Percentiles rank a stretch among this genome's conserved stretches.
Conservation (phyloP, 345 rosid genomes). For the Geranium rotundifolium region DNA sequence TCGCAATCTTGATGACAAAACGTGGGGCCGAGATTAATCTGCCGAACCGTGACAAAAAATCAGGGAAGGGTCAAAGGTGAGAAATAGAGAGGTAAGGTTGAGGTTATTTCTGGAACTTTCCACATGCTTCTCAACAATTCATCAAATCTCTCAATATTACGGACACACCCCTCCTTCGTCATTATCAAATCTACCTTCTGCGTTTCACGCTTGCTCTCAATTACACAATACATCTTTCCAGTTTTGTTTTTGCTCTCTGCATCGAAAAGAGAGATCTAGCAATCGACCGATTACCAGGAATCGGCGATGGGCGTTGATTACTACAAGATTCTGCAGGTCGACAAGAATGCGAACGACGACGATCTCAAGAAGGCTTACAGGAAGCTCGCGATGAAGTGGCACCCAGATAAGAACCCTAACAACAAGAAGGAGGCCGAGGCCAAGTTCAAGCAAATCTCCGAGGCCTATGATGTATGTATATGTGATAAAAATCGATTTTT, state of each 20-base stretch:
- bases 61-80: too few relatives aligned
- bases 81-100: background rate
- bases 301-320: constrained; percentile 4
- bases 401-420: constrained; percentile 33
- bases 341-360: constrained; percentile 22
- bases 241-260: too few relatives aligned
- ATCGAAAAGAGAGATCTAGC: background rate
- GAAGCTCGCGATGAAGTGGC: constrained; percentile 32
- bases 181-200: background rate
- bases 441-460: background rate
- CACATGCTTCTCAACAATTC: background rate
- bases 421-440: constrained; percentile 19
- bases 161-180: background rate
- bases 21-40: too few relatives aligned
- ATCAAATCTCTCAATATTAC: background rate
- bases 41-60: too few relatives aligned
- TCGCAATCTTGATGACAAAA: too few relatives aligned
- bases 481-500: too few relatives aligned
- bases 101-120: background rate
- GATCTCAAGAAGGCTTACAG: constrained; percentile 28
- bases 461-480: background rate
- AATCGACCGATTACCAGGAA: background rate
- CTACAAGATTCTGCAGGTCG: constrained; percentile 22
- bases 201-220: background rate
- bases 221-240: background rate